Evolutionary conservation across 2,329 filamentous ascomycete species (phyloP), one percentile per base, ranked within the genome.

Genomic region (Cytospora leucostoma): DNA sequence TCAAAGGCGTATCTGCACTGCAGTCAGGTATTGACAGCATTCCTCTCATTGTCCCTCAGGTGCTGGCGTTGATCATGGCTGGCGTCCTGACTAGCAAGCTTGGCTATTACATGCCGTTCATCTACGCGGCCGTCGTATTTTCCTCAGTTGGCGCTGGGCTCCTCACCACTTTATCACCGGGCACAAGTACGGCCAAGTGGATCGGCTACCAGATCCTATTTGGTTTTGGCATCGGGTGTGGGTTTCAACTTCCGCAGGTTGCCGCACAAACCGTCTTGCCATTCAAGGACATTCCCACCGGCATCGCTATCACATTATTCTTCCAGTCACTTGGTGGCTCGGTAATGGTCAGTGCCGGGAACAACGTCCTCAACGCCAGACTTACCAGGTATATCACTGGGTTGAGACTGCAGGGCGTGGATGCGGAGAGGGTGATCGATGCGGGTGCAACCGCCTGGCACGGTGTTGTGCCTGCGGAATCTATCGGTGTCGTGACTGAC

Each of bases 321-420:
- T 58, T 58, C 13, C 44, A 58, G 17, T 50, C 44, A 8, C 34
- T 51, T 7, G 56, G 78, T 7, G 79, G 77, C n/a, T 77, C 79
- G 2, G 67, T 81, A 11, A 81, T 81, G 65, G 74, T 81, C n/a
- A 78, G 78, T 5, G 75, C 78, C 34, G 78, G 77, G 6, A 78
- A 80, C 67, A 78, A 73, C 51, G 71, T 79, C 3, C 76, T 80
- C 44, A 73, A 75, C 59, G 76, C 73, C 61, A 70, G 73, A 37
- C 71, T 80, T 0, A 44, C 33, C 7, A 19, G 13, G 5, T 32
- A 58, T 49, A 51, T 58, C n/a, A 27, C 19, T 3, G 44, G 44
- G 2, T 21, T 58, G n/a, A 34, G 12, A 12, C 44, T 58, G 8
- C 44, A 19, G 50, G 34, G 33, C 6, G 44, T 58, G 4, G 34